A percentile compares a stretch with the other conserved stretches of the same genome.
These are phyloP conservation scores for Eucalyptus globulus DNA, from an alignment of 345 rosid genomes.

Conservation along the genomic window DNA sequence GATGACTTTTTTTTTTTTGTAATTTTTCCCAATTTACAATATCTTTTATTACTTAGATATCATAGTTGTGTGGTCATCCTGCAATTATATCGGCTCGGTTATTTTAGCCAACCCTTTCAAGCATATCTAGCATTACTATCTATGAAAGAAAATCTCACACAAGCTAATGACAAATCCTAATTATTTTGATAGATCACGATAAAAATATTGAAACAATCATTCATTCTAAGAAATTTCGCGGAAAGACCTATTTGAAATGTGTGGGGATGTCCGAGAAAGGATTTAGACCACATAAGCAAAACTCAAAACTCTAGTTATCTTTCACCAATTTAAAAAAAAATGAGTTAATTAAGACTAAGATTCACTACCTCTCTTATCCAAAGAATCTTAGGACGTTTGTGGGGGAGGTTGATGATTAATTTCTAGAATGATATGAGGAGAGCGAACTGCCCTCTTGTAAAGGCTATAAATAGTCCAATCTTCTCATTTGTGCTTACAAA, in stretches of 20 bases:
- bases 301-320: neutral
- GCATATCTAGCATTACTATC: accelerated
- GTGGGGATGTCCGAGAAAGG: neutral
- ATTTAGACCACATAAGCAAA: neutral
- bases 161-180: neutral
- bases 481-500: neutral
- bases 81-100: accelerated
- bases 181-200: neutral
- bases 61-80: neutral
- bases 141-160: neutral
- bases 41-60: neutral
- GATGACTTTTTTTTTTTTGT: neutral
- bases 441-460: neutral
- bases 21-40: neutral
- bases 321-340: neutral
- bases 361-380: neutral
- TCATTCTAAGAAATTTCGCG: neutral
- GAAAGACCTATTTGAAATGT: neutral
- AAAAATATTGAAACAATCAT: neutral
- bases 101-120: neutral
- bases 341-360: neutral
- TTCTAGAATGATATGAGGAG: neutral
- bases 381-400: neutral
- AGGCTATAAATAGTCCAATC: neutral
- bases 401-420: neutral